Conservation (phyloP, 75 land plant genomes). For the Pinus albicaulis region DNA sequence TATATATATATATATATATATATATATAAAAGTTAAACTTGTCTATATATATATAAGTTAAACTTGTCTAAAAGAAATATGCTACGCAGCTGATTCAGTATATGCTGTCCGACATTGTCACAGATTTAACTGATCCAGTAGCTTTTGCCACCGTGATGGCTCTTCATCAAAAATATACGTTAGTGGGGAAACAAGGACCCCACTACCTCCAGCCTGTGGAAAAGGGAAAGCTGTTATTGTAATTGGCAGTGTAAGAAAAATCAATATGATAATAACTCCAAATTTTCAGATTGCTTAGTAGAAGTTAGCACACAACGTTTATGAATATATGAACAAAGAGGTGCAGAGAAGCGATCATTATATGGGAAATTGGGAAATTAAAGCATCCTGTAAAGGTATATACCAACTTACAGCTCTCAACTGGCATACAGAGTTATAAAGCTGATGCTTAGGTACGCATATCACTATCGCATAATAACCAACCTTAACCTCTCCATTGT, state of each 20-base stretch:
- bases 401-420: slow-evolving; percentile 64
- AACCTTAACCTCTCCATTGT: slow-evolving; percentile 42
- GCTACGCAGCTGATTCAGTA: too few species aligned
- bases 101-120: not conserved
- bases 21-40: too few species aligned
- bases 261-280: not conserved
- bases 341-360: not conserved
- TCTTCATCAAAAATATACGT: slow-evolving; percentile 96
- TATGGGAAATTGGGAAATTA: not conserved
- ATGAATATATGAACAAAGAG: not conserved
- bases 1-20: too few species aligned
- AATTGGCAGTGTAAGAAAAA: not conserved
- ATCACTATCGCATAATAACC: slow-evolving; percentile 83
- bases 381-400: not conserved
- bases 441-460: slow-evolving; percentile 74
- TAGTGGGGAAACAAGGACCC: slow-evolving; percentile 77
- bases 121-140: slow-evolving; percentile 24
- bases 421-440: slow-evolving; percentile 85
- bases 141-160: slow-evolving; percentile 75
- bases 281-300: not conserved
- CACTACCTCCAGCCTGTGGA: slow-evolving; percentile 87
- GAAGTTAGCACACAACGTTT: not conserved
- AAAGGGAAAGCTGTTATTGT: not conserved
- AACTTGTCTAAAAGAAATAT: too few species aligned
- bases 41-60: too few species aligned